These are phyloP conservation scores for Hyaloscypha variabilis DNA, from an alignment of 495 filamentous ascomycete genomes.

Conservation along the genomic window DNA sequence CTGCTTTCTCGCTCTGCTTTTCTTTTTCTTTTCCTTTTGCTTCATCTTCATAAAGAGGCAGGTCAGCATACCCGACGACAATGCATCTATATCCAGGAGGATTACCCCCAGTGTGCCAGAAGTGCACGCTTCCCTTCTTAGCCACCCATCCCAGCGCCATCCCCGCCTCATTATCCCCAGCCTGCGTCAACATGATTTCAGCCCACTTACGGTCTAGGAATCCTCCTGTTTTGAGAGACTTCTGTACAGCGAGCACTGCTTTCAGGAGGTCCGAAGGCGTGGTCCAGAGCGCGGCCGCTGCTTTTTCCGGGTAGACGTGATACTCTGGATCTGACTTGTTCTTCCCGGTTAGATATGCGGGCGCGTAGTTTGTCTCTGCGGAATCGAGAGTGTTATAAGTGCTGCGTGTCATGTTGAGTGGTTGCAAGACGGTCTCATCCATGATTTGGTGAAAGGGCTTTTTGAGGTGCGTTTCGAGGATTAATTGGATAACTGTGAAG, in stretches of 20 bases:
- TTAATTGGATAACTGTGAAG: constrained; percentile 30
- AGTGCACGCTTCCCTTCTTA: constrained; percentile 2
- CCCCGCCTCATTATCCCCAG: constrained; percentile 1
- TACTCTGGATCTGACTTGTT: constrained; percentile 10
- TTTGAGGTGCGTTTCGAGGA: constrained; percentile 27
- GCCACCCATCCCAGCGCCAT: constrained; percentile 22
- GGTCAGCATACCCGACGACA: constrained; percentile 18
- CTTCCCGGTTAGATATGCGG: constrained; percentile 25
- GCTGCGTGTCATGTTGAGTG: constrained; percentile 30
- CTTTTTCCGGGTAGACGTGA: constrained; percentile 29
- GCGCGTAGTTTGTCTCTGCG: constrained; percentile 28
- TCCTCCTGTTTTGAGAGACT: constrained; percentile 19
- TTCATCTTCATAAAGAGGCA: too few relatives aligned
- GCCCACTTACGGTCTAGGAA: constrained; percentile 28
- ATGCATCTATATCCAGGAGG: constrained; percentile 17
- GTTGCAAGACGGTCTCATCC: constrained; percentile 29
- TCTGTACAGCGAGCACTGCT: constrained; percentile 29
- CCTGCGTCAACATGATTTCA: constrained; percentile 29
- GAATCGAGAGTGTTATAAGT: constrained; percentile 17
- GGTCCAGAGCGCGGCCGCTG: constrained; percentile 36
- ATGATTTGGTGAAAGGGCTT: constrained; percentile 26
- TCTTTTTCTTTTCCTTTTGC: too few relatives aligned
- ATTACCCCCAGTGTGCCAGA: constrained; percentile 17
- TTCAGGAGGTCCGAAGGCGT: constrained; percentile 35
- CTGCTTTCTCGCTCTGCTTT: too few relatives aligned